Conservation (phyloP, 208 protist species). For the Acanthamoeba triangularis region DNA sequence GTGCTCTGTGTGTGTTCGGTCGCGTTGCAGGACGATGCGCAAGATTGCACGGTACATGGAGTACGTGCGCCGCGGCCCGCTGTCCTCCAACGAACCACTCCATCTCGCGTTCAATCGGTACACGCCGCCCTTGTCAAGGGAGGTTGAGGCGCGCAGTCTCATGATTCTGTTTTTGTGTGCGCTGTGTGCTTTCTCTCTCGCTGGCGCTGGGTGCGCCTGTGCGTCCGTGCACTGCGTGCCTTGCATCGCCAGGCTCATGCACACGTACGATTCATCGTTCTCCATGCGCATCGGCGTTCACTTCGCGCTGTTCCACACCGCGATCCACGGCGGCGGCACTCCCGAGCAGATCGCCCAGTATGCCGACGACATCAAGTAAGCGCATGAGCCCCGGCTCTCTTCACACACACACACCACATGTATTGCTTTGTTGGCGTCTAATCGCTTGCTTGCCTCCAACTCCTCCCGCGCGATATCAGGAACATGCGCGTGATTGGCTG, state of each 20-base stretch:
- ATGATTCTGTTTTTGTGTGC: not conserved
- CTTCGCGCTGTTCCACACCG: slow-evolving; percentile 41
- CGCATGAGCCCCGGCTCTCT: not conserved
- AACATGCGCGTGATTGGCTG: slow-evolving; percentile 68
- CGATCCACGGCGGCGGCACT: slow-evolving; percentile 45
- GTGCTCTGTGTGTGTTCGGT: not conserved
- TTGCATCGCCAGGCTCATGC: slow-evolving; percentile 24
- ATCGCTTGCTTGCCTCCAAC: not conserved
- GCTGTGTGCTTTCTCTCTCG: too few relatives aligned
- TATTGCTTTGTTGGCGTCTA: too few relatives aligned
- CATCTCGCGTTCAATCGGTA: slow-evolving; percentile 14
- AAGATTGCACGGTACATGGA: slow-evolving; percentile 65
- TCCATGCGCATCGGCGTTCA: slow-evolving; percentile 74
- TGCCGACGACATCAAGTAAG: slow-evolving; percentile 61
- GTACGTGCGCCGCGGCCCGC: not conserved
- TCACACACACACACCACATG: not conserved
- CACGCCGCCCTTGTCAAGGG: not conserved
- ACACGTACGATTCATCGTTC: slow-evolving; percentile 59
- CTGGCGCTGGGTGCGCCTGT: not conserved
- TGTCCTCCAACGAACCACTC: slow-evolving; percentile 21
- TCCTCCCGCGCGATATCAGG: not conserved
- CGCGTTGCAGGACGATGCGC: slow-evolving; percentile 1
- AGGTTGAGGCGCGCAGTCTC: not conserved
- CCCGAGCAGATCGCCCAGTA: slow-evolving; percentile 60
- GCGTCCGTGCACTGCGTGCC: not conserved